Conservation (phyloP, 2,329 filamentous ascomycete species). For the Pseudogymnoascus sp. region DNA sequence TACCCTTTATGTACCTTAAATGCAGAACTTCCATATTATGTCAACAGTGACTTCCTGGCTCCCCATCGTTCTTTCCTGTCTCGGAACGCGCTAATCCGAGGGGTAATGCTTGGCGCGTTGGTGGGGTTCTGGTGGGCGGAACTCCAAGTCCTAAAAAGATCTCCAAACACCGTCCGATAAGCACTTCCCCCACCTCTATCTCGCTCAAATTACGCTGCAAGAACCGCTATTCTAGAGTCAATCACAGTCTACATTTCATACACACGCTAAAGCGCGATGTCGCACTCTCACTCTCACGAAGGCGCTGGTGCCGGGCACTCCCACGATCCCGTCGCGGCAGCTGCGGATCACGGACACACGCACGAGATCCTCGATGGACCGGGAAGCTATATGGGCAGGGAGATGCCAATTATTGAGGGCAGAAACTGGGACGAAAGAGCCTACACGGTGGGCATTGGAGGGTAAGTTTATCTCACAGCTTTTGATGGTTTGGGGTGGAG, state of each 20-base stretch:
- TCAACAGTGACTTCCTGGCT: background rate
- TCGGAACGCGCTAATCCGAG: background rate
- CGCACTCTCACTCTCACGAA: constrained; percentile 49
- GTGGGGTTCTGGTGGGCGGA: background rate
- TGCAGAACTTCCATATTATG: background rate
- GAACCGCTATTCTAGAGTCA: background rate
- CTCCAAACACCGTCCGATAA: background rate
- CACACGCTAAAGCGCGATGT: constrained; percentile 13
- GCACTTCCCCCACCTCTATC: background rate
- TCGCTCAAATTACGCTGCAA: background rate
- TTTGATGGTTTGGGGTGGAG: background rate
- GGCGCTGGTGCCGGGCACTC: constrained; percentile 43
- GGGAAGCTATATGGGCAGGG: constrained; percentile 78
- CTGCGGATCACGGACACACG: constrained; percentile 78
- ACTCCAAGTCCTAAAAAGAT: background rate
- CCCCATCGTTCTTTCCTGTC: background rate
- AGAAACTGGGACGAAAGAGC: constrained; percentile 81
- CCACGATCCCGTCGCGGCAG: constrained; percentile 42
- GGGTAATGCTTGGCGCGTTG: background rate
- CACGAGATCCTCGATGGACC: constrained; percentile 94
- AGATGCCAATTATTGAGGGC: constrained; percentile 89
- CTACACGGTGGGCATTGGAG: constrained; percentile 96
- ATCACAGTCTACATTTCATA: background rate
- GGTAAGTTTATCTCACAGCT: constrained; percentile 44
- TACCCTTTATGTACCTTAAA: background rate